A percentile compares a stretch with the other conserved stretches of the same genome.
Evolutionary conservation across 257 asterid species (phyloP).

Genomic region (Solanum appendiculatum): DNA sequence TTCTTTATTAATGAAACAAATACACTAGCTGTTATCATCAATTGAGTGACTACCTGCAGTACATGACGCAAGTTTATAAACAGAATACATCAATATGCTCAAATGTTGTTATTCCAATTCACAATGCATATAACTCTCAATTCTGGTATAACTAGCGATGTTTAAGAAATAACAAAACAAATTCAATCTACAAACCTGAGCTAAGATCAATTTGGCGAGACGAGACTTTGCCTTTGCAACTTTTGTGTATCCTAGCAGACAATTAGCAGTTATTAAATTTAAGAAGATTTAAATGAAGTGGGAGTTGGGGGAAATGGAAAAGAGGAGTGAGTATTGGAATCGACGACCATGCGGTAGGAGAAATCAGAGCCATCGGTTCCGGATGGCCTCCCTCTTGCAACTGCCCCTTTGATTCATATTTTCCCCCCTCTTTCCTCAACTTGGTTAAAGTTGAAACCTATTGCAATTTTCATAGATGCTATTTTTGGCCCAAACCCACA

Average conservation of each 20-base stretch:
- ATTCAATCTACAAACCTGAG: slow-evolving; percentile 38
- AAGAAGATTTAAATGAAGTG: background rate
- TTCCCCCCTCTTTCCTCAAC: background rate
- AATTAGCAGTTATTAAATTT: background rate
- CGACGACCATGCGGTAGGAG: slow-evolving; percentile 86
- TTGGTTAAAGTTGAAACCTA: background rate
- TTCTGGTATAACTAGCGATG: background rate
- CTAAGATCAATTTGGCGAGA: slow-evolving; percentile 37
- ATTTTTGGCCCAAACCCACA: background rate
- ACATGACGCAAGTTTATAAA: background rate
- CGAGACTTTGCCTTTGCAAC: slow-evolving; percentile 64
- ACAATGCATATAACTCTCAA: background rate
- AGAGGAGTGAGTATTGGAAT: slow-evolving; percentile 34
- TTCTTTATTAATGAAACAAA: slow-evolving; percentile 12
- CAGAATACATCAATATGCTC: background rate
- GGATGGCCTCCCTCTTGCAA: slow-evolving; percentile 35
- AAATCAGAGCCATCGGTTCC: slow-evolving; percentile 90
- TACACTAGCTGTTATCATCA: slow-evolving; percentile 21
- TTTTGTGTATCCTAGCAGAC: slow-evolving; percentile 46
- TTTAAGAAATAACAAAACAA: background rate
- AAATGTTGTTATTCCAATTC: background rate
- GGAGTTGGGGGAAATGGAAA: background rate
- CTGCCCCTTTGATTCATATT: slow-evolving; percentile 41
- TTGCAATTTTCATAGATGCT: background rate
- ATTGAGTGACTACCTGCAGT: slow-evolving; percentile 46